Base-by-base conservation (phyloP, 371 early-diverging fungal species). In the Mucor ambiguus region DNA sequence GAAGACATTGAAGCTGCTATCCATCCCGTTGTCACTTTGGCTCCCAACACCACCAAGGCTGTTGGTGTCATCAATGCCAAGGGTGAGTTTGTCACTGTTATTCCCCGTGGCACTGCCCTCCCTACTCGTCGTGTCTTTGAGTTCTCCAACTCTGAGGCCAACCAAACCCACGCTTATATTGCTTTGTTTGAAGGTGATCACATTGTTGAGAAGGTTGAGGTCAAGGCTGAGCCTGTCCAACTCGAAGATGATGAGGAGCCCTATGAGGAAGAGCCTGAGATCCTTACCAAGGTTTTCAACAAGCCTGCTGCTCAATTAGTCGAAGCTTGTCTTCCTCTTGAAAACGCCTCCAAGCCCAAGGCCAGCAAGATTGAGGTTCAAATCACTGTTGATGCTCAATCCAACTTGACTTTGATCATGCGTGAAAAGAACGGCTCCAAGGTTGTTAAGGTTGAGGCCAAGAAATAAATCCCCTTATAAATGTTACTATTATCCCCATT, bases 71-170 rank as follows among this genome's bases (percentile, higher is more conserved):
- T 87, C 60, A 83, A 89, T 49, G 81, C 89, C 37, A 87, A 86
- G 55, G 92, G 90, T 58, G 81, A 85, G 32, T 92, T 96, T 70
- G 82, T 89, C 37, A 82, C 91, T 59, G 78, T 96, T 46, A 85
- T 97, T 66, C 92, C 91, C 46, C 84, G 89, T 70, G 89, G 90
- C 66, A 91, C 96, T 24, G 91, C 96, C 52, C 83, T 96, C 55
- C 97, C 97, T 33, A 92, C 88, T 48, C 85, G 90, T 64, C 90
- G 96, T 60, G 74, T 89, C 41, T 78, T 95, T 72, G 86, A 88
- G 68, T 89, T 96, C 68, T 82, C 88, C 24, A 82, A 85, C 57
- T 76, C 89, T 46, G 79, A 79, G n/a, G 86, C 78, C 29, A 88
- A 86, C 68, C 92, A 94, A 75, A 83, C 83, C 54, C 90, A 89